phyloP scores from a whole-genome alignment of 2,329 filamentous ascomycete species.

The Colletotrichum tropicicola region DNA sequence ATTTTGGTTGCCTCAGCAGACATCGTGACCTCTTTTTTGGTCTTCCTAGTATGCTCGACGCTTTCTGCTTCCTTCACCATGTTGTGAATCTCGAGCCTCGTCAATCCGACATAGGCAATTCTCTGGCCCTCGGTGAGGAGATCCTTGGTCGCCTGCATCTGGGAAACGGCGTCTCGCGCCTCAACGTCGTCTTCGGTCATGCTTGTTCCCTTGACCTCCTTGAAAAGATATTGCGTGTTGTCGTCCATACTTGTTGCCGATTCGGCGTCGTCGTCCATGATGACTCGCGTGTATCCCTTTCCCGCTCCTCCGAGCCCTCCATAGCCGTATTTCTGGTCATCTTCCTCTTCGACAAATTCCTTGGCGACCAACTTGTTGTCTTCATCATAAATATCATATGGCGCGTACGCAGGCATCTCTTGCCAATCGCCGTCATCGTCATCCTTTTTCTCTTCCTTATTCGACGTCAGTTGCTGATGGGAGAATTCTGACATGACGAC shows the following conservation, averaged over 20 bases:
- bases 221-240: slow-evolving; percentile 95
- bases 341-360: slow-evolving; percentile 78
- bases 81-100: slow-evolving; percentile 79
- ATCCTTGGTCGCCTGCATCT: slow-evolving; percentile 96
- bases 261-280: slow-evolving; percentile 92
- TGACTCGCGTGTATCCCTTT: slow-evolving; percentile 94
- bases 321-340: slow-evolving; percentile 75
- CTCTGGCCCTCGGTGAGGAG: slow-evolving; percentile 94
- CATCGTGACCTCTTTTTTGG: slow-evolving; percentile 76
- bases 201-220: slow-evolving; percentile 69
- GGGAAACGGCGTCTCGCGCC: slow-evolving; percentile 83
- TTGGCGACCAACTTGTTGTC: slow-evolving; percentile 87
- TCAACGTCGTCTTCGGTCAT: slow-evolving; percentile 79
- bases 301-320: slow-evolving; percentile 85
- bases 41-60: slow-evolving; percentile 67
- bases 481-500: slow-evolving; percentile 82
- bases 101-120: slow-evolving; percentile 94
- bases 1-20: slow-evolving; percentile 85
- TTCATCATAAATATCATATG: slow-evolving; percentile 96
- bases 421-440: slow-evolving; percentile 82
- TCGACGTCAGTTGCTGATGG: slow-evolving; percentile 78
- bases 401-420: slow-evolving; percentile 91
- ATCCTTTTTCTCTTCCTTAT: slow-evolving; percentile 61
- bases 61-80: slow-evolving; percentile 77
- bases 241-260: slow-evolving; percentile 97